phyloP scores from a whole-genome alignment of 2,329 filamentous ascomycete genomes.

The Colletotrichum sp. region DNA sequence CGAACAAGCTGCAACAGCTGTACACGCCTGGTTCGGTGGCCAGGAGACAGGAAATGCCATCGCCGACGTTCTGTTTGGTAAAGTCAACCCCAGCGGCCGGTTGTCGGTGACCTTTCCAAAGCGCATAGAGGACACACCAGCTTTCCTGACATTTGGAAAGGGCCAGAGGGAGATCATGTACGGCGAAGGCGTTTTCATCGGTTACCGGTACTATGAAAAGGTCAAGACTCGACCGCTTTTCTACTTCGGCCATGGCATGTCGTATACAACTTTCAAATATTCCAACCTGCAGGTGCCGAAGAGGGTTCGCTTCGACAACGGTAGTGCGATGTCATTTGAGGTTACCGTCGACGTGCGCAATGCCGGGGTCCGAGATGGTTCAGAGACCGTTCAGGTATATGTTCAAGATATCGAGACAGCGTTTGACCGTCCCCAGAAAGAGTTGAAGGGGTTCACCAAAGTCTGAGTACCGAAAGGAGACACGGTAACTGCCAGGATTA shows the following conservation, averaged over 20 bases:
- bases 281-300: conserved; percentile 29
- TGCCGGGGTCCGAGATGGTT: background rate
- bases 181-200: conserved; percentile 74
- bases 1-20: conserved; percentile 41
- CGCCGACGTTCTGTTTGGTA: conserved; percentile 27
- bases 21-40: conserved; percentile 30
- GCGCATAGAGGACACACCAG: conserved; percentile 65
- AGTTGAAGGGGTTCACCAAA: conserved; percentile 58
- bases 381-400: conserved; percentile 32
- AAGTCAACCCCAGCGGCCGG: conserved; percentile 57
- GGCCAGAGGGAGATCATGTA: conserved; percentile 65
- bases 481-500: background rate
- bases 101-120: conserved; percentile 73
- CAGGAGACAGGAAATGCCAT: conserved; percentile 26
- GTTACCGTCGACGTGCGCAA: background rate
- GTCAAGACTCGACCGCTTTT: conserved; percentile 54
- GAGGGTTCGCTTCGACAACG: conserved; percentile 20
- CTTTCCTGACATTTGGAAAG: conserved; percentile 72
- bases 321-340: background rate
- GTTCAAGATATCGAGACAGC: conserved; percentile 43
- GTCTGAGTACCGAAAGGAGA: conserved; percentile 54
- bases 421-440: conserved; percentile 43
- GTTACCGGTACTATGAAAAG: conserved; percentile 72
- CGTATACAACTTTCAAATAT: conserved; percentile 65
- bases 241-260: conserved; percentile 70